These are phyloP conservation scores for Allantophomopsis lycopodina DNA, from an alignment of 2,329 filamentous ascomycete species.

Conservation along the genomic window DNA sequence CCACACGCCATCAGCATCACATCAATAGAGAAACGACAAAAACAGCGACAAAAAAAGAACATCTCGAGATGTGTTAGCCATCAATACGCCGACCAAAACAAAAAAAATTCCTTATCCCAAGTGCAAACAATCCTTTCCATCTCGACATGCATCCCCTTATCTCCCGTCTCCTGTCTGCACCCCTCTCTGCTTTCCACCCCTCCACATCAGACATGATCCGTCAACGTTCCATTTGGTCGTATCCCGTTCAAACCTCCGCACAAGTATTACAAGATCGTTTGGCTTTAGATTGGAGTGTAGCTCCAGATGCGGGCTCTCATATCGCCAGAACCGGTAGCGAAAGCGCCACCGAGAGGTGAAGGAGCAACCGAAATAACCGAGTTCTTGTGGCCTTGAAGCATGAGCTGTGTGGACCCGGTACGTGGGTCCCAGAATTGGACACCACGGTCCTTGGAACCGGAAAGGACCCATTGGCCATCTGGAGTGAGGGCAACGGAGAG, in stretches of 20 bases:
- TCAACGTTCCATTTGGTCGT: too few relatives aligned
- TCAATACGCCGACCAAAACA: too few relatives aligned
- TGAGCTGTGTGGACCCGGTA: conserved; percentile 87
- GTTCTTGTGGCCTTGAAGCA: conserved; percentile 98
- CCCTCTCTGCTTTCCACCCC: too few relatives aligned
- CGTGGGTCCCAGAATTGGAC: conserved; percentile 98
- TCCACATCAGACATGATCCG: too few relatives aligned
- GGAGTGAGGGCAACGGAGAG: conserved; percentile 90
- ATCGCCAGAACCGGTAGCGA: conserved; percentile 93
- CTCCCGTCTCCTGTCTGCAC: too few relatives aligned
- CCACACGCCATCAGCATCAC: too few relatives aligned
- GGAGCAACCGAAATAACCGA: conserved; percentile 96
- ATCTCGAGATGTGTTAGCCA: too few relatives aligned
- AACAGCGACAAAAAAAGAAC: too few relatives aligned
- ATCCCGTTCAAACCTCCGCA: neutral
- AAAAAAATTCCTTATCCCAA: too few relatives aligned
- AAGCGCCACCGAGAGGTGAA: conserved; percentile 69
- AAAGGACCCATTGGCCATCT: conserved; percentile 90
- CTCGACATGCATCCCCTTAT: too few relatives aligned
- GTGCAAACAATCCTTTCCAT: too few relatives aligned
- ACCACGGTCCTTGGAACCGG: conserved; percentile 90
- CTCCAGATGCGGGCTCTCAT: conserved; percentile 98
- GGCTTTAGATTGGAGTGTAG: conserved; percentile 38
- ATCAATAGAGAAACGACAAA: too few relatives aligned
- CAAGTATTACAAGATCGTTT: conserved; percentile 1